phyloP scores from a whole-genome alignment of 2,329 filamentous ascomycete species.

The Penicillium oxalicum region DNA sequence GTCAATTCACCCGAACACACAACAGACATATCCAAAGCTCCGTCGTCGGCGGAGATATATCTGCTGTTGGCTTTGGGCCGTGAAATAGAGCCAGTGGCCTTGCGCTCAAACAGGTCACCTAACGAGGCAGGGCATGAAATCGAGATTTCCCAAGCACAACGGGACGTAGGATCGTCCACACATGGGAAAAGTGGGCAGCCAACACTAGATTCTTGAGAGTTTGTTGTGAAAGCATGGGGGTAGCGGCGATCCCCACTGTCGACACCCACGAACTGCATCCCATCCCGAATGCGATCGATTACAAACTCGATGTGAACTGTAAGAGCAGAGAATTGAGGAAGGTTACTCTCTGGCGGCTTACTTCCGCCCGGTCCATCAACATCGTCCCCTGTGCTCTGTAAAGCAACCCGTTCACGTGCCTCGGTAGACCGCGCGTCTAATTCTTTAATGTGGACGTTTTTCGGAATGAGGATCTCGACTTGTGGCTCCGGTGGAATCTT shows the following conservation, averaged over 20 bases:
- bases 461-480: constrained; percentile 54
- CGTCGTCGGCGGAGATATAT: constrained; percentile 66
- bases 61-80: constrained; percentile 25
- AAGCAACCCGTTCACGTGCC: constrained; percentile 40
- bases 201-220: constrained; percentile 69
- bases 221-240: constrained; percentile 85
- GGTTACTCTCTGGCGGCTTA: constrained; percentile 33
- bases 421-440: constrained; percentile 49
- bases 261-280: constrained; percentile 84
- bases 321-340: constrained; percentile 53
- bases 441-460: constrained; percentile 57
- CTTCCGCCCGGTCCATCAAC: constrained; percentile 33
- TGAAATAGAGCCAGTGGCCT: constrained; percentile 18
- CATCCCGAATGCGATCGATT: constrained; percentile 71
- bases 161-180: constrained; percentile 74
- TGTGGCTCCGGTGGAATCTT: constrained; percentile 51
- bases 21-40: constrained; percentile 79
- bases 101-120: constrained; percentile 60
- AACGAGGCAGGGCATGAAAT: constrained; percentile 81
- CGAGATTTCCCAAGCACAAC: constrained; percentile 81
- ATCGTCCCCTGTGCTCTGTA: constrained; percentile 36
- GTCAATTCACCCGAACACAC: constrained; percentile 85
- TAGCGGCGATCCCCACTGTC: constrained; percentile 74
- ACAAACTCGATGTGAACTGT: constrained; percentile 69
- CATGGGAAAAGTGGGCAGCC: constrained; percentile 89